Evolutionary conservation across 208 protist genomes (phyloP), one percentile per base, ranked within the genome.

Genomic region (Leptomonas seymouri): DNA sequence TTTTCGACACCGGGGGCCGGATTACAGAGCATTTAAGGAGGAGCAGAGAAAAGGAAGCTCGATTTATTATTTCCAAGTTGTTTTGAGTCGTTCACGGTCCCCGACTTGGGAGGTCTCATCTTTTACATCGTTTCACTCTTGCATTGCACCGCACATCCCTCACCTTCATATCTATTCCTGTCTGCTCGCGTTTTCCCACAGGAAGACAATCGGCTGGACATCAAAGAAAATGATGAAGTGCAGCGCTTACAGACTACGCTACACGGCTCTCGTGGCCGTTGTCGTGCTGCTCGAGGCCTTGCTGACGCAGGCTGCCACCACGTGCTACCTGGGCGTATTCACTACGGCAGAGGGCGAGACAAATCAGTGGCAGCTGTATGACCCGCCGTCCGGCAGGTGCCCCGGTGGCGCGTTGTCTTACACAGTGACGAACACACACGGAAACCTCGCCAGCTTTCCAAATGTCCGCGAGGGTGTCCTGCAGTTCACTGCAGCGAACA

Each of bases 291-390:
- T 67, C 27, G 58, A 25, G 9, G 46, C 60, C 25, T 8, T 74
- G 44, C 41, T 70, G 15, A 48, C 42, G 23, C 30, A 62, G 1
- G 69, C 64, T 12, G 46, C 42, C 21, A 27, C 0, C 20, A 65
- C 54, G 56, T 85, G 77, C 62, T 63, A 51, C 53, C 1, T 89
- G 15, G 65, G 80, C 69, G 58, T 82, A 31, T 87, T 85, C 63
- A 46, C 15, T 16, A 66, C 59, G 9, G 61, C 12, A 1, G 83
- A 89, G 65, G 83, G 85, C 0, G 68, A 71, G 58, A 56, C 50
- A 41, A 16, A 16, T 1, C 30, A 21, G 44, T 50, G 3, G 56
- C 12, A 63, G 57, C 67, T 36, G 53, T 74, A 54, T 11, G 27
- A 30, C 58, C 36, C 54, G 11, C 28, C 41, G 36, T n/a, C 20